phyloP scores from a whole-genome alignment of 768 basidiomycete genomes.

The Trichaptum fuscoviolaceum region DNA sequence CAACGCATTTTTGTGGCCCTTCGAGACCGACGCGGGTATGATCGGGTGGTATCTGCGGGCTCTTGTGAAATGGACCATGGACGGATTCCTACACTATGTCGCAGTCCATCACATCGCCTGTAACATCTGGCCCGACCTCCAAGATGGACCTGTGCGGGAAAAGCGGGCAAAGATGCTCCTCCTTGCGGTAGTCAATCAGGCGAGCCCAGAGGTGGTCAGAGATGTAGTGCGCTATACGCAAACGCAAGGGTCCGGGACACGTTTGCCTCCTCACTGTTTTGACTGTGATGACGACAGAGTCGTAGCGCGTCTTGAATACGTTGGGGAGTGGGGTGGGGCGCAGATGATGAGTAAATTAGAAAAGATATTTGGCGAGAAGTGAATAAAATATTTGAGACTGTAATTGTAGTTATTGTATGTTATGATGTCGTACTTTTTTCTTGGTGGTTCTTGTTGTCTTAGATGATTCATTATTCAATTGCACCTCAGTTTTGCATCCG shows the following conservation, averaged over 20 bases:
- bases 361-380: slow-evolving; percentile 1
- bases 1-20: slow-evolving; percentile 64
- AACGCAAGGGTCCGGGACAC: slow-evolving; percentile 25
- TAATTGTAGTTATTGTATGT: neutral
- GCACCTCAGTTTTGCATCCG: neutral
- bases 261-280: slow-evolving; percentile 51
- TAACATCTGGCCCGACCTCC: slow-evolving; percentile 67
- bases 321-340: slow-evolving; percentile 4
- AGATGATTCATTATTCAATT: neutral
- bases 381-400: neutral
- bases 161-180: slow-evolving; percentile 39
- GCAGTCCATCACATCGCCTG: slow-evolving; percentile 77
- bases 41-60: slow-evolving; percentile 59
- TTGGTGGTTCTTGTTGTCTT: neutral
- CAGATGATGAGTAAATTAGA: neutral
- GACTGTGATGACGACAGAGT: slow-evolving; percentile 20
- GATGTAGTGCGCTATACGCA: slow-evolving; percentile 60
- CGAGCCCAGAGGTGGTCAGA: slow-evolving; percentile 38
- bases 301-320: neutral
- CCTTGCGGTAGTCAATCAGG: slow-evolving; percentile 46
- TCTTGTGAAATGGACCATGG: slow-evolving; percentile 33
- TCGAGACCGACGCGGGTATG: slow-evolving; percentile 58
- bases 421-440: neutral
- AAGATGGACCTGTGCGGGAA: slow-evolving; percentile 24
- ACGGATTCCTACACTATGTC: slow-evolving; percentile 59